Evolutionary conservation across 192 early-diverging fungal species (phyloP).

Genomic region (Jimgerdemannia flammicorona): DNA sequence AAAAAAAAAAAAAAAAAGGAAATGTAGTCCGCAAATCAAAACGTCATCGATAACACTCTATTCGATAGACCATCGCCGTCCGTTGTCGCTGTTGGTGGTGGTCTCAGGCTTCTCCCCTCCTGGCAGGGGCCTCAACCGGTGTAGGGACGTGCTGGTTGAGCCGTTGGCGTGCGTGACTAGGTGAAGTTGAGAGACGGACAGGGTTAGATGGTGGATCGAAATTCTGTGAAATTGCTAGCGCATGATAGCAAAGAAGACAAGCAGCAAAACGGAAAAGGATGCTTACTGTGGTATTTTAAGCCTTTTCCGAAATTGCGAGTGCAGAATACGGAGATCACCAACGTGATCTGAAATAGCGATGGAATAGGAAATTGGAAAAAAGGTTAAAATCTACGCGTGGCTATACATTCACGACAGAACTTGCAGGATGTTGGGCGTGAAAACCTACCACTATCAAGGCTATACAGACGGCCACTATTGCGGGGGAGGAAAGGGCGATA

Average conservation of each 20-base stretch:
- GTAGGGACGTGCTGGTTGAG: conserved; percentile 12
- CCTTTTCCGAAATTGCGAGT: conserved; percentile 70
- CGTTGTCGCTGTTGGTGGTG: background rate
- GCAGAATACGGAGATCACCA: conserved; percentile 53
- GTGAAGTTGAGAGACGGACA: background rate
- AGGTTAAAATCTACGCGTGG: background rate
- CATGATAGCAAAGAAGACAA: no score
- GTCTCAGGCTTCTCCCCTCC: background rate
- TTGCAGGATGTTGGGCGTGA: conserved; percentile 6
- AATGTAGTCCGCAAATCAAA: no score
- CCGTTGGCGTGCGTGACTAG: conserved; percentile 29
- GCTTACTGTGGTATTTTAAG: conserved; percentile 64
- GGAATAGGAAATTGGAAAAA: conserved; percentile 8
- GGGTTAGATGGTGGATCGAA: background rate
- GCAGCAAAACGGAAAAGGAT: background rate
- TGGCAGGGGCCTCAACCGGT: conserved; percentile 25
- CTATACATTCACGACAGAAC: background rate
- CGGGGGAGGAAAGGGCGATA: background rate
- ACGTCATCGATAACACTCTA: background rate
- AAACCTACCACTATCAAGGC: conserved; percentile 37
- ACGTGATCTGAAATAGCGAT: conserved; percentile 26
- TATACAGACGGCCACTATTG: conserved; percentile 42
- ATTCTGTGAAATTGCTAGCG: background rate
- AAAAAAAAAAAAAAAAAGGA: no score
- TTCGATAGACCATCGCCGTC: background rate